These are phyloP conservation scores for Solanum appendiculatum DNA, from an alignment of 257 asterid species.

Conservation along the genomic window DNA sequence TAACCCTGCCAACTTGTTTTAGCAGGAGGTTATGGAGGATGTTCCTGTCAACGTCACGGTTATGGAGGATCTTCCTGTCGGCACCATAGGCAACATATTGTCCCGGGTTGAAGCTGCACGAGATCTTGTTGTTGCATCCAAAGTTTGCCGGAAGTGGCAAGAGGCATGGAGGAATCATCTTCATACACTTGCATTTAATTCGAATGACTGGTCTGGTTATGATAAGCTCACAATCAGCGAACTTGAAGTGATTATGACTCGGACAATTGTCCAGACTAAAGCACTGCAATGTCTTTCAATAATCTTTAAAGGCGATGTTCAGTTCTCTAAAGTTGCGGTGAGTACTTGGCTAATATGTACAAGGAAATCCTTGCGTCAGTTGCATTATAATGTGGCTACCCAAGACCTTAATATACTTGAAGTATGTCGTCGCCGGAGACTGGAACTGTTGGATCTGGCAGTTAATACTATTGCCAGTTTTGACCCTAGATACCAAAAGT, in stretches of 20 bases:
- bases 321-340: not conserved
- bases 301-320: not conserved
- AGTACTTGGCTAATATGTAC: not conserved
- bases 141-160: not conserved
- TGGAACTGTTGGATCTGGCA: constrained; percentile 62
- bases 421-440: constrained; percentile 66
- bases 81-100: constrained; percentile 1
- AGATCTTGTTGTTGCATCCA: not conserved
- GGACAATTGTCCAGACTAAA: not conserved
- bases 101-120: not conserved
- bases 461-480: constrained; percentile 61
- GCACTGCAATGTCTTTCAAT: not conserved
- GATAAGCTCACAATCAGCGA: not conserved
- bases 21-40: not conserved
- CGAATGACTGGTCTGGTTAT: not conserved
- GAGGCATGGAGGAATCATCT: not conserved
- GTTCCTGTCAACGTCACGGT: no score
- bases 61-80: not conserved
- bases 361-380: constrained; percentile 30
- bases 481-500: constrained; percentile 61
- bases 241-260: not conserved
- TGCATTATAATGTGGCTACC: constrained; percentile 52
- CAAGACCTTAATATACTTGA: constrained; percentile 70
- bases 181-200: constrained; percentile 1
- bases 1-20: not conserved